Base-by-base conservation (phyloP, 2,329 filamentous ascomycete species). In the Fusarium scirpi region DNA sequence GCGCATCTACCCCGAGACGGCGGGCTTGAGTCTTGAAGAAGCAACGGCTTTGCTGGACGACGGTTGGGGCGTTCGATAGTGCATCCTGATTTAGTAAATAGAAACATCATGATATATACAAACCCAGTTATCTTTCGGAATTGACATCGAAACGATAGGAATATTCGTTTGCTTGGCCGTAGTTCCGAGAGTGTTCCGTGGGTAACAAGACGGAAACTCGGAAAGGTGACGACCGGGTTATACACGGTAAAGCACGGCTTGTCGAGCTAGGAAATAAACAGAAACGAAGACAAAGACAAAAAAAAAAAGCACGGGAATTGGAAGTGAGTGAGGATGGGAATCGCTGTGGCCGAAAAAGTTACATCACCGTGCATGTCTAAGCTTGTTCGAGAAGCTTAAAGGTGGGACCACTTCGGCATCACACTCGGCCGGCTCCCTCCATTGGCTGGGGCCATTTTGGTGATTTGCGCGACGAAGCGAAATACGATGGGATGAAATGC, bases 1-100 rank as follows among this genome's bases (percentile, higher is more conserved):
- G 87, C 80, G 79, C 29, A 91, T 94, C 40, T 97, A 97, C 80
- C 94, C 94, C 0, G 94, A 97, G 83, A 97, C 94, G 63, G 91
- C 89, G 59, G 94, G 94, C 0, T 79, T 97, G 76, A 90, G 89
- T 67, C 82, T 97, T 9, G 94, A 98, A 81, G 93, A 95, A 77
- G 91, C 93, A 9, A 90, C 92, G 9, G 86, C 85, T 16, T 80
- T 97, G 69, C 80, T 97, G 55, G 89, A 89, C 71, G 78, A 91
- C 64, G 91, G 90, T 8, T 97, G 91, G 91, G 93, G 93, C 1
- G 89, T 93, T 25, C 80, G 82, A 69, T 84, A 83, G 79, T 61
- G 24, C 27, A 44, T 62, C 29, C 44, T 41, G 8, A 25, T 63
- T 22, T 49, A 54, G 45, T 38, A 38, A 53, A 46, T 27, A 29